Evolutionary conservation across 2,329 filamentous ascomycete genomes (phyloP), one percentile per base, ranked within the genome.

Genomic region (Neofusicoccum cordaticola): DNA sequence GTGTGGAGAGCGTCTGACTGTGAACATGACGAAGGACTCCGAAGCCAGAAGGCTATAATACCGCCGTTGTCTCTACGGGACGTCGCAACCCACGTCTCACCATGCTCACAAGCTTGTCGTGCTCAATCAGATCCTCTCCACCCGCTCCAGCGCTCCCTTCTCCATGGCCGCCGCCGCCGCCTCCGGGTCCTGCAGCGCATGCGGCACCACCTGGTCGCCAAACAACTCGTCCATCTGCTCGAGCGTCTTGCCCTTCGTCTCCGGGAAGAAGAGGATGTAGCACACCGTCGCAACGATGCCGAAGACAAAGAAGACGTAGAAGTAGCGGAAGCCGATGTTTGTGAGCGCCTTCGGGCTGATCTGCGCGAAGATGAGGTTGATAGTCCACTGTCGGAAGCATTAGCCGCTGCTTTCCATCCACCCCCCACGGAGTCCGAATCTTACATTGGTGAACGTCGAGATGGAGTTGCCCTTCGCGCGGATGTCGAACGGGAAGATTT

Each of bases 281-380:
- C 75, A 78, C 7, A 74, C 62, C 31, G 75, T 73, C 1, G 71
- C 71, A 27, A 76, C 75, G 19, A 75, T 71, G 4, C 73, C 75
- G 68, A 77, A 78, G 64, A 78, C 77, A 2, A 70, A 65, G 27
- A 83, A 83, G 12, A 79, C 73, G 68, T 82, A 83, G 50, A 82
- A 85, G 69, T 83, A 85, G 19, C 74, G 71, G 67, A 83, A 84
- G 80, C 82, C 31, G 31, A 37, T 37, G 15, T 35, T 35, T 1
- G 27, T 35, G 5, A 52, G 48, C 5, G 48, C 48, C 27, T 76
- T 74, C 0, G 82, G 83, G 2, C 78, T 79, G 66, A 82, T 83
- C 64, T 84, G 81, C 6, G 80, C 79, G 65, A 85, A 82, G 19
- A 84, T 71, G 3, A 84, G 71, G 65, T 79, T 82, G 27, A 81